These are phyloP conservation scores for Quercus rubra DNA, from an alignment of 306 rosid species.

Conservation along the genomic window DNA sequence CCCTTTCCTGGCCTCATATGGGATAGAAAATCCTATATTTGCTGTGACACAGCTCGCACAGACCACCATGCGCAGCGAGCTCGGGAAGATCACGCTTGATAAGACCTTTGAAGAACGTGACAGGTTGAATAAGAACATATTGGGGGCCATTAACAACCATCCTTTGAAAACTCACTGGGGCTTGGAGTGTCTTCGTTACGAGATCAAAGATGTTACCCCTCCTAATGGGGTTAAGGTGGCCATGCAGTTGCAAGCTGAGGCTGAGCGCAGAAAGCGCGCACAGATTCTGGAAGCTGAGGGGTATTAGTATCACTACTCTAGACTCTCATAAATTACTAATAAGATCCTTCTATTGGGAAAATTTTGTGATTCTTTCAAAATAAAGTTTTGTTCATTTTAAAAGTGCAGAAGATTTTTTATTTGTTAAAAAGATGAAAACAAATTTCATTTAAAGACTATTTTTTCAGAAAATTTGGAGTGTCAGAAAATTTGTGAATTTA, in stretches of 20 bases:
- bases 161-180: conserved; percentile 52
- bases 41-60: conserved; percentile 94
- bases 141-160: conserved; percentile 58
- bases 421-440: too few species aligned
- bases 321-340: too few species aligned
- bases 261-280: conserved; percentile 92
- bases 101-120: conserved; percentile 90
- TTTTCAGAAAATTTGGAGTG: too few species aligned
- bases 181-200: conserved; percentile 89
- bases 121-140: conserved; percentile 78
- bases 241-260: conserved; percentile 99
- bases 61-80: conserved; percentile 92
- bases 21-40: conserved; percentile 73
- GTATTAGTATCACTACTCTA: conserved; percentile 30
- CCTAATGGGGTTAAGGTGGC: conserved; percentile 90
- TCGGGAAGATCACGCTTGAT: conserved; percentile 94
- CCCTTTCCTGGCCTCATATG: conserved; percentile 83
- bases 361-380: too few species aligned
- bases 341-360: too few species aligned
- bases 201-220: conserved; percentile 94
- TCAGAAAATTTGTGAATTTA: too few species aligned
- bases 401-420: too few species aligned
- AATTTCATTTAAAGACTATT: too few species aligned
- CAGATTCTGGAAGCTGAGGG: conserved; percentile 97
- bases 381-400: too few species aligned